These are phyloP conservation scores for Capsicum baccatum DNA, from an alignment of 257 asterid genomes.

Conservation along the genomic window DNA sequence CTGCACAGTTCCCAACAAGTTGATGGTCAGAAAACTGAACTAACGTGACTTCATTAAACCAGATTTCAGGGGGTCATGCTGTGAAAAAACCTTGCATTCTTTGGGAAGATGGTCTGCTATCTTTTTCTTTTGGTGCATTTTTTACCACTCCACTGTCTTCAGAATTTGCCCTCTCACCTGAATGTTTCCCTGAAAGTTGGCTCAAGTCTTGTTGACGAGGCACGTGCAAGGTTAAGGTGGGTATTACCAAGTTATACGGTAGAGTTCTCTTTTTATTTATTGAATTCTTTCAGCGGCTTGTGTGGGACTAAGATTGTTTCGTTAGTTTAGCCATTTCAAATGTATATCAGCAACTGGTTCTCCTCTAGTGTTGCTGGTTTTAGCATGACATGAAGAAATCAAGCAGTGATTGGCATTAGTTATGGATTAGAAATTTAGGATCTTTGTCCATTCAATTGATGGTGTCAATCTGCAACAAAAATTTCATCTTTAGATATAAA, in stretches of 20 bases:
- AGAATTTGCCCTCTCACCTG: slow-evolving; percentile 8
- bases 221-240: slow-evolving; percentile 19
- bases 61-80: neutral
- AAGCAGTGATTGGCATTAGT: neutral
- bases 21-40: slow-evolving; percentile 29
- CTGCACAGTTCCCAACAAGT: slow-evolving; percentile 64
- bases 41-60: neutral
- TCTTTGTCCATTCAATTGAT: neutral
- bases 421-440: neutral
- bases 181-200: neutral
- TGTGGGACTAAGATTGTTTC: neutral
- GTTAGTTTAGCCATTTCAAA: neutral
- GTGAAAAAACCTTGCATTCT: neutral
- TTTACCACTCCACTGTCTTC: neutral
- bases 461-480: neutral
- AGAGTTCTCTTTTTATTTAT: neutral
- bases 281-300: neutral
- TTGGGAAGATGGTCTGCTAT: neutral
- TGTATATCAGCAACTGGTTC: neutral
- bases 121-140: neutral
- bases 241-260: neutral
- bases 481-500: neutral
- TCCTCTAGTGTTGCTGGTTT: neutral
- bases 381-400: neutral
- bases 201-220: neutral